These are phyloP conservation scores for Pseudozyma sp. DNA, from an alignment of 1,284 basidiomycete genomes.

Conservation along the genomic window DNA sequence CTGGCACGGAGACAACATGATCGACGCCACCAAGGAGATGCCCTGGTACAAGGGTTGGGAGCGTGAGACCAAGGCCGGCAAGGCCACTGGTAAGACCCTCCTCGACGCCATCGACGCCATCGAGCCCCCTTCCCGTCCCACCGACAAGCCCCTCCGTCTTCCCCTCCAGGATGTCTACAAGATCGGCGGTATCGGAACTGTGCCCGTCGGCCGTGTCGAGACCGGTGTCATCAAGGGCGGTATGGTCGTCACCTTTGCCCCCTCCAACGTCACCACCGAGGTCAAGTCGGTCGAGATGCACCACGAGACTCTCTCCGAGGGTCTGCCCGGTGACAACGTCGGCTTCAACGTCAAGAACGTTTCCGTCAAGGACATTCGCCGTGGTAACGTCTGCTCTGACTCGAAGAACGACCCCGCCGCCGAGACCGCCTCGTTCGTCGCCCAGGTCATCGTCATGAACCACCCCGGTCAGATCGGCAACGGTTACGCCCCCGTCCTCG, in stretches of 20 bases:
- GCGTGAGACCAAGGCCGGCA: slow-evolving; percentile 85
- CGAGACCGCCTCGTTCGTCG: slow-evolving; percentile 99
- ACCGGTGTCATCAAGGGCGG: slow-evolving; percentile 99
- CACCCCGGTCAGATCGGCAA: slow-evolving; percentile 99
- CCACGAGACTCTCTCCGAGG: slow-evolving; percentile 97
- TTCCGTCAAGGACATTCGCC: slow-evolving; percentile 99
- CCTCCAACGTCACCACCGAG: slow-evolving; percentile 98
- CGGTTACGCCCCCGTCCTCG: slow-evolving; percentile 96
- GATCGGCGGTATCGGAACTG: slow-evolving; percentile 99
- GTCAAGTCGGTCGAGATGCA: slow-evolving; percentile 99
- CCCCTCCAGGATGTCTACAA: slow-evolving; percentile 99
- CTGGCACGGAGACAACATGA: slow-evolving; percentile 99
- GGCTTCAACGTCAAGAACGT: slow-evolving; percentile 95
- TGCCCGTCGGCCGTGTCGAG: slow-evolving; percentile 99
- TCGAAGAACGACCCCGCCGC: slow-evolving; percentile 99
- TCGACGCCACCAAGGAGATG: slow-evolving; percentile 87
- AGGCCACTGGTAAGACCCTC: slow-evolving; percentile 96
- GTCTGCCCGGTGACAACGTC: slow-evolving; percentile 98
- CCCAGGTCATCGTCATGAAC: slow-evolving; percentile 99
- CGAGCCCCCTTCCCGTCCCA: slow-evolving; percentile 94
- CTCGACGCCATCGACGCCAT: slow-evolving; percentile 99
- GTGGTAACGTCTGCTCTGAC: slow-evolving; percentile 98
- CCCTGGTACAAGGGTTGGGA: slow-evolving; percentile 93
- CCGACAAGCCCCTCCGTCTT: slow-evolving; percentile 99
- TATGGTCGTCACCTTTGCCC: slow-evolving; percentile 95